Evolutionary conservation across 1,284 basidiomycete genomes (phyloP), one percentile per base, ranked within the genome.

Genomic region (Austroboletus rostrupii): DNA sequence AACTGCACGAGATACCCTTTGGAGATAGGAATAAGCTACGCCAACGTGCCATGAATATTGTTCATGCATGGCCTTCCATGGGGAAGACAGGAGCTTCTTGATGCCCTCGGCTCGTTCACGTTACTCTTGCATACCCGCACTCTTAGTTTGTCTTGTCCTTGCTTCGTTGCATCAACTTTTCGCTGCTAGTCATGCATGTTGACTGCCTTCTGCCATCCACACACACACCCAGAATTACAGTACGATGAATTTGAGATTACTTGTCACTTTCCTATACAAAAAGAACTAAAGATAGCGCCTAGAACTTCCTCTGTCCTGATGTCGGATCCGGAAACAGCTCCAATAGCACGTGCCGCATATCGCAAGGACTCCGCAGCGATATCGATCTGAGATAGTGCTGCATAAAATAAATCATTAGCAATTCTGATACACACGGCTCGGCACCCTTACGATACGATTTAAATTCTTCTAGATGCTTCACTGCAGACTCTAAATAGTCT

Each of bases 281-380:
- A 93, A 48, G 88, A 85, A 31, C 77, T 74, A 64, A 95, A 95
- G 32, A 95, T 78, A 32, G 78, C 79, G 52, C 92, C 91, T 19
- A 95, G 67, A 9, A 94, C 75, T 53, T 93, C 88, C 60, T 95
- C 87, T 35, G 62, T 61, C 33, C 66, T 61, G 28, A 85, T 78
- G 45, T 83, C 80, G 21, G 75, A 63, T 2, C 92, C 91, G 5
- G 87, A 85, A 16, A 94, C 79, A 52, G 82, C 81, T 2, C 90
- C 91, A n/a, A 95, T 75, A 7, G 88, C 82, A 50, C 80, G 78
- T 0, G 87, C 85, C 3, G 91, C 92, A 62, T 91, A 90, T 19
- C 92, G 80, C 33, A 95, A 72, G 61, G 92, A 90, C 65, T 95
- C 92, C 0, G 90, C 90, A 3, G 81, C 89, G 11, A 90, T 66